Evolutionary conservation across 2,329 filamentous ascomycete species (phyloP).

Genomic region (Zymoseptoria brevis): DNA sequence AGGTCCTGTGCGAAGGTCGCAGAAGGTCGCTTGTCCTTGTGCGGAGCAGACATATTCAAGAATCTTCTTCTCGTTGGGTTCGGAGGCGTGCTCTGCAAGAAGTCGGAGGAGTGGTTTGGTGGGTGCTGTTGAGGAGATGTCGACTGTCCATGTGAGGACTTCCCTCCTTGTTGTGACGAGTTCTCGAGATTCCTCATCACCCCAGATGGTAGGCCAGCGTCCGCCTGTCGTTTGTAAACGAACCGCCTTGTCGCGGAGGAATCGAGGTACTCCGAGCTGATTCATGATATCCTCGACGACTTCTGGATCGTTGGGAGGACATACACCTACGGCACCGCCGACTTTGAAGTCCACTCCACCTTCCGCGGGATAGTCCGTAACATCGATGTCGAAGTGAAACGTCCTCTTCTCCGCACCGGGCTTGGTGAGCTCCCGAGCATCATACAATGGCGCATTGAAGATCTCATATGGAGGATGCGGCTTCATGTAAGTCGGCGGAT

Average conservation of each 20-base stretch:
- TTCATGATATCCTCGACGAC: constrained; percentile 81
- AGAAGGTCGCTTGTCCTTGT: constrained; percentile 87
- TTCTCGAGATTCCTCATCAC: constrained; percentile 75
- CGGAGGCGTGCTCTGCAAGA: constrained; percentile 73
- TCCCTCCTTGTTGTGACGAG: constrained; percentile 85
- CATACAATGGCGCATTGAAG: constrained; percentile 79
- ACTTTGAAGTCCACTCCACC: constrained; percentile 88
- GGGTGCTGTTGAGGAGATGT: constrained; percentile 86
- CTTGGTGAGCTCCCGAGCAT: constrained; percentile 77
- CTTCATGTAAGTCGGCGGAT: constrained; percentile 84
- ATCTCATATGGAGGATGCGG: constrained; percentile 91
- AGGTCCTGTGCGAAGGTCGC: constrained; percentile 81
- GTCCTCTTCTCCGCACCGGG: constrained; percentile 90
- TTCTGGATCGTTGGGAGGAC: constrained; percentile 71
- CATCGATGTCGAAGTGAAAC: constrained; percentile 93
- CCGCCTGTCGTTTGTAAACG: constrained; percentile 70
- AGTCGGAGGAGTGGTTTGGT: constrained; percentile 80
- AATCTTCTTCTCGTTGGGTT: constrained; percentile 79
- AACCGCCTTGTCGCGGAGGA: constrained; percentile 75
- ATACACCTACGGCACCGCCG: constrained; percentile 88
- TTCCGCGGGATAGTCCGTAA: constrained; percentile 87
- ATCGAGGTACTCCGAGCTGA: constrained; percentile 69
- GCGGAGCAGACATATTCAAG: constrained; percentile 77
- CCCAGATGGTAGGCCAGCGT: constrained; percentile 97
- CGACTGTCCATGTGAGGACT: constrained; percentile 90